phyloP scores from a whole-genome alignment of 176 grass and related monocot genomes.

The Bonia amplexicaulis region DNA sequence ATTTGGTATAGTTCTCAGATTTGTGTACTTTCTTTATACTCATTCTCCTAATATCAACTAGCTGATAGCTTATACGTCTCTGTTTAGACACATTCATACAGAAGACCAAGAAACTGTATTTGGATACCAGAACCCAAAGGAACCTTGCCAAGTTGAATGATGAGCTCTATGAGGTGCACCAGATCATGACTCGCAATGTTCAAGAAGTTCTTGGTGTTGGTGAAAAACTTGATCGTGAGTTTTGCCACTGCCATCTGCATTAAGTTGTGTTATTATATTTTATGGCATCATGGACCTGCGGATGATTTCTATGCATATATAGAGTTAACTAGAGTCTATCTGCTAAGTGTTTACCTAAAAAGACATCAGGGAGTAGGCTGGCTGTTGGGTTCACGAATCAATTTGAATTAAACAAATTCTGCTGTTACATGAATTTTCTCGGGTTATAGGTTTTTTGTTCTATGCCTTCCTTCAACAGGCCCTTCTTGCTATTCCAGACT shows the following conservation, averaged over 20 bases:
- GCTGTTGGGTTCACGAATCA: neutral
- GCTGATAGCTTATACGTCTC: conserved; percentile 4
- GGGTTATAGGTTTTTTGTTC: neutral
- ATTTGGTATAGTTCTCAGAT: conserved; percentile 56
- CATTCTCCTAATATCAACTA: conserved; percentile 10
- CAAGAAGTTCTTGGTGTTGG: conserved; percentile 97
- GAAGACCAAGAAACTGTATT: conserved; percentile 90
- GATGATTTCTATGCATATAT: conserved; percentile 8
- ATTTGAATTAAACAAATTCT: neutral
- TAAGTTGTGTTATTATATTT: neutral
- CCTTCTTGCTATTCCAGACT: neutral
- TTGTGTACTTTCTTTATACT: conserved; percentile 4
- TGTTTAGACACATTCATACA: conserved; percentile 91
- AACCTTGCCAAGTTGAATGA: conserved; percentile 90
- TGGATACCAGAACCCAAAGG: conserved; percentile 88
- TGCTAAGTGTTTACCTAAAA: neutral
- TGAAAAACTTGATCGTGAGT: conserved; percentile 90
- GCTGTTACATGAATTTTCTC: neutral
- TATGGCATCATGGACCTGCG: neutral
- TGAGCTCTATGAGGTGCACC: conserved; percentile 92
- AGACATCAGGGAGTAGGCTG: neutral
- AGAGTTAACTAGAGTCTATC: neutral
- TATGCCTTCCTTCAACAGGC: neutral
- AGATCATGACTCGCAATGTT: conserved; percentile 96
- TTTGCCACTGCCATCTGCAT: neutral